These are phyloP conservation scores for Cyberlindnera americana DNA, from an alignment of 805 yeast species.

Conservation along the genomic window DNA sequence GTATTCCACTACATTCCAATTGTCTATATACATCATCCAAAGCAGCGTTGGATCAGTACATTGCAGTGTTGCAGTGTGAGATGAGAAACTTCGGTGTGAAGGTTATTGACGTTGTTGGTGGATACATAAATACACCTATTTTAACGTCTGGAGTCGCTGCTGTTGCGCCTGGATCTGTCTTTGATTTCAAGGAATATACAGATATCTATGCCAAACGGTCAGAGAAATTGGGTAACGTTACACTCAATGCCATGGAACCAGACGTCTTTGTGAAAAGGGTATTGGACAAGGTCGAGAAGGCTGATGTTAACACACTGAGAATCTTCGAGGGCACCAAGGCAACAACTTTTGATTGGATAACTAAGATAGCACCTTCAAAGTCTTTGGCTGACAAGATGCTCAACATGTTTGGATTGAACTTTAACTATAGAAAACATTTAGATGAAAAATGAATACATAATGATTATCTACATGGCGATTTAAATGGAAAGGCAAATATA, in stretches of 20 bases:
- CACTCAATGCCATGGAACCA: constrained; percentile 29
- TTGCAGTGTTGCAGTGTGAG: constrained; percentile 35
- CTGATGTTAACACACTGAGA: constrained; percentile 16
- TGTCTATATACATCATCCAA: constrained; percentile 38
- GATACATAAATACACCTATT: constrained; percentile 38
- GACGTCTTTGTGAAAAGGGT: constrained; percentile 38
- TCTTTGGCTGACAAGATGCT: constrained; percentile 16
- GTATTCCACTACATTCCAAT: constrained; percentile 37
- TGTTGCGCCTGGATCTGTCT: constrained; percentile 20
- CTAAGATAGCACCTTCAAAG: constrained; percentile 12
- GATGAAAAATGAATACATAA: neutral
- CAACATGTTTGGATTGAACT: constrained; percentile 20
- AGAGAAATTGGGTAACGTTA: constrained; percentile 4
- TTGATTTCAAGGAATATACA: constrained; percentile 20
- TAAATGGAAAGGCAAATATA: neutral
- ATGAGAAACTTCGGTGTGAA: constrained; percentile 39
- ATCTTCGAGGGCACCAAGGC: constrained; percentile 24
- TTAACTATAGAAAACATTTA: constrained; percentile 23
- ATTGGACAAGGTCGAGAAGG: constrained; percentile 32
- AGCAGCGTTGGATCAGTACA: constrained; percentile 42
- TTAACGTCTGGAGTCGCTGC: constrained; percentile 12
- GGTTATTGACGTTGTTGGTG: constrained; percentile 40
- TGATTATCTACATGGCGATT: neutral
- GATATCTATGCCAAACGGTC: constrained; percentile 12
- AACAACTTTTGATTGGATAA: constrained; percentile 7